phyloP scores from a whole-genome alignment of 2,329 filamentous ascomycete genomes.

The Ophiostoma ips region DNA sequence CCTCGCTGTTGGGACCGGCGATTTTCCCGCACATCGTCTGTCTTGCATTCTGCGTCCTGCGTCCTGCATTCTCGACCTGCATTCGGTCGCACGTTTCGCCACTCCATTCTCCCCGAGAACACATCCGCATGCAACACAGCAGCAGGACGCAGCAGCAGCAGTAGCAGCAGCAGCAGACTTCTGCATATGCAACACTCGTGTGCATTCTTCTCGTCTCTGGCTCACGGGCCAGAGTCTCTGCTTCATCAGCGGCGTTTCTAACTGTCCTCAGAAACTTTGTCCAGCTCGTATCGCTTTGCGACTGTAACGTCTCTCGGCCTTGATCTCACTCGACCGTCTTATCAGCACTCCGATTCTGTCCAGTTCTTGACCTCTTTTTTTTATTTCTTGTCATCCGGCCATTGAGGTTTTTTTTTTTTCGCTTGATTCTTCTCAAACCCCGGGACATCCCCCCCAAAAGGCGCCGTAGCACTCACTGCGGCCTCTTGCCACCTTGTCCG shows the following conservation, averaged over 20 bases:
- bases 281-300: background rate
- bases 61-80: background rate
- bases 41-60: background rate
- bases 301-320: background rate
- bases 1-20: background rate
- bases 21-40: background rate
- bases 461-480: constrained; percentile 8
- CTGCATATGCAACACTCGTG: constrained; percentile 1
- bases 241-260: background rate
- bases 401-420: background rate
- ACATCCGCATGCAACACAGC: background rate
- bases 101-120: background rate
- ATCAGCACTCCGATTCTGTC: background rate
- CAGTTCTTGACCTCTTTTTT: background rate
- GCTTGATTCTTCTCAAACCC: background rate
- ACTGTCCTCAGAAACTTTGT: background rate
- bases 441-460: background rate
- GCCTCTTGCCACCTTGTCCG: constrained; percentile 9
- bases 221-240: background rate
- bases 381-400: background rate
- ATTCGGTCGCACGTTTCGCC: background rate
- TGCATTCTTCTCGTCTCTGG: background rate
- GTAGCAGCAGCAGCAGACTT: background rate
- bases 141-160: background rate
- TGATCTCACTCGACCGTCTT: too few relatives aligned